Evolutionary conservation across 352 stramenopile species (phyloP), one percentile per base, ranked within the genome.

Genomic region (Phytophthora sp.): DNA sequence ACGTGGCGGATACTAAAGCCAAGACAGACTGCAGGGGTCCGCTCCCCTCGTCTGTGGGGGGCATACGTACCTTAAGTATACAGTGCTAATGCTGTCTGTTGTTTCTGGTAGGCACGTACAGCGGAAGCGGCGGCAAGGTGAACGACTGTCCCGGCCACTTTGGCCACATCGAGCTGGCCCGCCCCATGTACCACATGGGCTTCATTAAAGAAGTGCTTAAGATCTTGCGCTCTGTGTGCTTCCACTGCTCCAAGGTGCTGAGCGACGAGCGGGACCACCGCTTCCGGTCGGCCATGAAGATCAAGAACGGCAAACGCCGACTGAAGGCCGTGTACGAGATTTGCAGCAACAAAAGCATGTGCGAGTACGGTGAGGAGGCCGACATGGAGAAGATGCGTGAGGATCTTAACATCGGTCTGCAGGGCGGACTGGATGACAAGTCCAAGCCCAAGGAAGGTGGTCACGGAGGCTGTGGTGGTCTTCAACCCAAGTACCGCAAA

Each of bases 101-200:
- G 16, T 24, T 18, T 44, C n/a, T n/a, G n/a, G 20, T 53, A 85
- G 76, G 76, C 66, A 96, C 87, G 16, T 98, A 97, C 80, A 96
- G 88, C 57, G 89, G 89, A 50, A 97, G 87, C 51, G 90, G 87
- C 44, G 83, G 95, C 54, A 97, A 98, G 52, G 96, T 98, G 69
- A 98, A 99, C 61, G 96, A 98, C 66, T 98, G 98, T 69, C 98
- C 97, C 3, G 98, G 98, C 50, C 98, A 99, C 76, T 99, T 99
- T 80, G 98, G 98, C 33, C 98, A 99, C 83, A 98, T 99, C 72
- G 95, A 99, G 68, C 76, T 99, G 30, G 95, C 96, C 42, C 72
- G 90, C 12, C 96, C 97, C 39, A 98, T 99, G 73, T 99, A 98
- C 76, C 97, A 99, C 78, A 83, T 98, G 68, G 97, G 97, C 9